Conservation (phyloP, 805 yeast species). For the Yamadazyma sp. region DNA sequence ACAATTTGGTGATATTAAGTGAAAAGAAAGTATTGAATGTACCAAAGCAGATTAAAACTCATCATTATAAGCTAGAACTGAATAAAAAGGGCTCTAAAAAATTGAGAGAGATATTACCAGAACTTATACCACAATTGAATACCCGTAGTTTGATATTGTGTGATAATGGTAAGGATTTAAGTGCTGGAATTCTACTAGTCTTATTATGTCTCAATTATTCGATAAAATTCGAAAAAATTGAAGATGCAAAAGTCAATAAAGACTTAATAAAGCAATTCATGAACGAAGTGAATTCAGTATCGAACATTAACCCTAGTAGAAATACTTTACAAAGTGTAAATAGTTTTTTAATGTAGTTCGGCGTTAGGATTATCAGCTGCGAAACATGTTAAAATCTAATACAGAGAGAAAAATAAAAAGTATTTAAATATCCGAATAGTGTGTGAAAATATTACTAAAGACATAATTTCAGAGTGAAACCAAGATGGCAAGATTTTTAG, state of each 20-base stretch:
- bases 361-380: neutral
- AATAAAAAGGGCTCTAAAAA: constrained; percentile 67
- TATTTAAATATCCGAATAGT: too few relatives aligned
- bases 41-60: constrained; percentile 9
- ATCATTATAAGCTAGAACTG: constrained; percentile 20
- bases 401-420: neutral
- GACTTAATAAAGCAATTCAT: constrained; percentile 55
- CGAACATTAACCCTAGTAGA: constrained; percentile 71
- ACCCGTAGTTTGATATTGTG: constrained; percentile 45
- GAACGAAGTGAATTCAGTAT: constrained; percentile 42
- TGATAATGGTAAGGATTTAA: constrained; percentile 63
- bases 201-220: constrained; percentile 47
- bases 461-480: too few relatives aligned
- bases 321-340: constrained; percentile 74
- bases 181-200: constrained; percentile 57
- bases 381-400: too few relatives aligned
- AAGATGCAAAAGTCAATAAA: constrained; percentile 34
- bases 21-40: constrained; percentile 10
- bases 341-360: constrained; percentile 20
- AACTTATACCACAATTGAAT: constrained; percentile 28
- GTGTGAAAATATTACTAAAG: too few relatives aligned
- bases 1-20: constrained; percentile 24
- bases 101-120: constrained; percentile 47
- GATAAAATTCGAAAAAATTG: constrained; percentile 34
- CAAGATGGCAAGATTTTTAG: constrained; percentile 8